Evolutionary conservation across 192 early-diverging fungal genomes (phyloP), one percentile per base, ranked within the genome.

Genomic region (Coemansia sp.): DNA sequence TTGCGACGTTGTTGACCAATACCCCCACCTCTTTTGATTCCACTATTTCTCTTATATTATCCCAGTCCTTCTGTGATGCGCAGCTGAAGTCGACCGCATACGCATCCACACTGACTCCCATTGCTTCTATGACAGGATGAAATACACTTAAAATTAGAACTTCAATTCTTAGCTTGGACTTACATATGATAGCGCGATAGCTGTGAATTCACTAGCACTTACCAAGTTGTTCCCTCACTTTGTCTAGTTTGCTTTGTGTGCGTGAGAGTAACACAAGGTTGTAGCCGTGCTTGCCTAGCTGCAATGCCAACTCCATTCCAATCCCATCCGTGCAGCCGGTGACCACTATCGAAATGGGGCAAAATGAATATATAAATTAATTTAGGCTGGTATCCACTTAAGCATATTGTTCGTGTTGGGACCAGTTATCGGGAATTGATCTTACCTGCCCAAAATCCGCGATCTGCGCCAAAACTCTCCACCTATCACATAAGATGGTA

Each of bases 261-360:
- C 96, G 89, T 10, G 92, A 90, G 19, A 96, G 74, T 14, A 99
- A 71, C 23, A 94, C 72, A 19, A 97, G 49, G 63, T 97, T 95
- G 75, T 93, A 87, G 43, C 88, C 89, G n/a, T 84, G 80, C 46
- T 88, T 75, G 5, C 92, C 93, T 25, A 99, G 81, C 76, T 99
- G 93, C 20, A 87, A 73, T 9, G 94, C 94, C 59, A 96, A 92
- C 74, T 96, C 92, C 64, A 88, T 92, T 38, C 96, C 96, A 77
- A 99, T 96, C 32, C 95, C 96, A 71, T 96, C 96, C 13, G 94
- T 93, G 22, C 93, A 95, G 61, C 96, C 96, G 33, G 96, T 99
- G 13, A 99, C 86, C 57, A 99, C 77, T 80, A 80, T 33, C 58
- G 2, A 52, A 9, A 22, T 29, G 29, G 3, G 29, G 3, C 3